phyloP scores from a whole-genome alignment of 2,329 filamentous ascomycete species.

The Mycosphaerella arachidis region DNA sequence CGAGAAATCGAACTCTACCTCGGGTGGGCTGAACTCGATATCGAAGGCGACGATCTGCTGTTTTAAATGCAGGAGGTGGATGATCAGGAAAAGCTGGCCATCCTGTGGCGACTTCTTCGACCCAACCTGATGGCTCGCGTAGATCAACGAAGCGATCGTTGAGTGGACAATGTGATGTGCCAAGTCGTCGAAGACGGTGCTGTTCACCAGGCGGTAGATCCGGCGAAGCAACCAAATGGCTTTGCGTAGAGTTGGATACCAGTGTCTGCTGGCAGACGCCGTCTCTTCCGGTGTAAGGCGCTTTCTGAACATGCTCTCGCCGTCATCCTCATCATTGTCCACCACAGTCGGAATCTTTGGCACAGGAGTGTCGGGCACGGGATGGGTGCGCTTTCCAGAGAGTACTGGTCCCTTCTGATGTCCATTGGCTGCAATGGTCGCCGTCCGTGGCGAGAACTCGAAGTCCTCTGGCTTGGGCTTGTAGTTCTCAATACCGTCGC shows the following conservation, averaged over 20 bases:
- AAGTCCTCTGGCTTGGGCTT: constrained; percentile 61
- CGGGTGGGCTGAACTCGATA: constrained; percentile 69
- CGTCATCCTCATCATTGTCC: constrained; percentile 52
- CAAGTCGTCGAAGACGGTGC: constrained; percentile 65
- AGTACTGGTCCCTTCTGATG: constrained; percentile 40
- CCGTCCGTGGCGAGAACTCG: constrained; percentile 53
- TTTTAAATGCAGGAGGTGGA: constrained; percentile 90
- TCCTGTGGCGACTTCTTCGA: constrained; percentile 63
- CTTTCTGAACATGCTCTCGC: constrained; percentile 39
- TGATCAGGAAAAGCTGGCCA: constrained; percentile 86
- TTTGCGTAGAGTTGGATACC: constrained; percentile 64
- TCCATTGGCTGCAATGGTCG: constrained; percentile 23
- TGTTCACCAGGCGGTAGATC: constrained; percentile 66
- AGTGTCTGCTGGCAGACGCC: constrained; percentile 33
- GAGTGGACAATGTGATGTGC: constrained; percentile 83
- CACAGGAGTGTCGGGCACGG: constrained; percentile 36
- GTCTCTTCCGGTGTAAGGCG: constrained; percentile 17
- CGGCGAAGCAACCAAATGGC: constrained; percentile 65
- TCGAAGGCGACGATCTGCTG: constrained; percentile 95
- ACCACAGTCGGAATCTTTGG: constrained; percentile 50
- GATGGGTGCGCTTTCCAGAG: constrained; percentile 45
- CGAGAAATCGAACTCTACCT: constrained; percentile 64
- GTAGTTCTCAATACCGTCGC: constrained; percentile 63
- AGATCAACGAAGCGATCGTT: constrained; percentile 76
- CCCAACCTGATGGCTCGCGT: constrained; percentile 63